Base-by-base conservation (phyloP, 495 filamentous ascomycete species). In the Lasiosphaeris hirsuta region DNA sequence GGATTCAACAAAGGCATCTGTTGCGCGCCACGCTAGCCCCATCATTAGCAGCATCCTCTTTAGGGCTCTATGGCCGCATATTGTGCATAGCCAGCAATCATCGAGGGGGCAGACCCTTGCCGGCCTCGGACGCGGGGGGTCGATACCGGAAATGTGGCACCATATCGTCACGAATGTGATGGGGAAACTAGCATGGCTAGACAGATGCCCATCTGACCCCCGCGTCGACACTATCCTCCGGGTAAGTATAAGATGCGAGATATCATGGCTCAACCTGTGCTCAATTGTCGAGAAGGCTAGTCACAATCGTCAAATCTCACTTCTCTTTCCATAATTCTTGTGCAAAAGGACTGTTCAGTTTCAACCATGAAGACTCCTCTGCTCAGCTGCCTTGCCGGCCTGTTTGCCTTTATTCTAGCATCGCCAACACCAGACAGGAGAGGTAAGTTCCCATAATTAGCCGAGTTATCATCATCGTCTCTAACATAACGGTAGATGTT, bases 401-500 rank as follows among this genome's bases (percentile, higher is more conserved):
- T 55, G 40, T 30, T 33, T 14, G 53, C 23, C 34, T 8, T 34
- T 7, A 13, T 11, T 34, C 10, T 45, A 6, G 53, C 53, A n/a
- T 46, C 42, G 10, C 53, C 53, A 8, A 42, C 40, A 9, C 10
- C n/a, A n/a, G 38, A 35, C 7, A 40, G 15, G 42, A 36, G 34
- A 38, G 19, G 45, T 15, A 49, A 4, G 18, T 19, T 35, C 10
- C 35, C 9, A 0, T 10, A 4, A 14, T 14, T 17, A 11, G 7
- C 18, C 4, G 4, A 33, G 10, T 7, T n/a, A 9, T 2, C 4
- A 10, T 10, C n/a, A n/a, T 38, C 15, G 6, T 35, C 37, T 1
- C 47, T 51, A 15, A 56, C 46, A 48, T 10, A 10, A 30, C 38
- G 36, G 10, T 50, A 64, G 50, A 38, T 57, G 50, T 35, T 43